These are phyloP conservation scores for Mucor plumbeus DNA, from an alignment of 371 early-diverging fungal species.

Conservation along the genomic window DNA sequence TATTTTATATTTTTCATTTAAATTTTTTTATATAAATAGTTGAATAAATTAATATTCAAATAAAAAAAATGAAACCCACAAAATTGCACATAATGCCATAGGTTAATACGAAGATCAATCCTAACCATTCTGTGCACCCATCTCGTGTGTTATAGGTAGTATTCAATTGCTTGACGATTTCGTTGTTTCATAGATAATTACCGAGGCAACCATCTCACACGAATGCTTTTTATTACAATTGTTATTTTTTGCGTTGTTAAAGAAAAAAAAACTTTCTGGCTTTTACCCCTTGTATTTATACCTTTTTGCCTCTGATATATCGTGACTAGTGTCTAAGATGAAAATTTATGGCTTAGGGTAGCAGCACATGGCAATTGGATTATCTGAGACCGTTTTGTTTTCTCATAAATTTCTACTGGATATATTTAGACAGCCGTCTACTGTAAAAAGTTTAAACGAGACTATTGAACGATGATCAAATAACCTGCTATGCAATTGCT, in stretches of 20 bases:
- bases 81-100: conserved; percentile 40
- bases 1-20: background rate
- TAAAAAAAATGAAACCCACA: conserved; percentile 29
- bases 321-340: background rate
- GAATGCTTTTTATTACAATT: conserved; percentile 46
- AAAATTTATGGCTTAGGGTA: conserved; percentile 15
- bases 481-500: no score
- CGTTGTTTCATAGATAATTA: conserved; percentile 38
- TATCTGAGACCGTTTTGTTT: background rate
- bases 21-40: background rate
- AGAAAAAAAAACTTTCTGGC: conserved; percentile 19
- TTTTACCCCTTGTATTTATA: conserved; percentile 25
- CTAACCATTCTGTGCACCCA: conserved; percentile 41
- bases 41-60: background rate
- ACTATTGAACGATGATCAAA: no score
- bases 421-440: background rate
- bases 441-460: no score
- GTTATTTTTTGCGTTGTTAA: conserved; percentile 35
- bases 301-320: conserved; percentile 12
- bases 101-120: conserved; percentile 35
- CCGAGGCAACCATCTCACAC: conserved; percentile 39
- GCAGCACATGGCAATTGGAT: background rate
- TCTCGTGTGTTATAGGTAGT: conserved; percentile 27
- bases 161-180: conserved; percentile 48
- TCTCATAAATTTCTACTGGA: background rate